phyloP scores from a whole-genome alignment of 2,329 filamentous ascomycete species.

The Paracoccidioides brasiliensis region DNA sequence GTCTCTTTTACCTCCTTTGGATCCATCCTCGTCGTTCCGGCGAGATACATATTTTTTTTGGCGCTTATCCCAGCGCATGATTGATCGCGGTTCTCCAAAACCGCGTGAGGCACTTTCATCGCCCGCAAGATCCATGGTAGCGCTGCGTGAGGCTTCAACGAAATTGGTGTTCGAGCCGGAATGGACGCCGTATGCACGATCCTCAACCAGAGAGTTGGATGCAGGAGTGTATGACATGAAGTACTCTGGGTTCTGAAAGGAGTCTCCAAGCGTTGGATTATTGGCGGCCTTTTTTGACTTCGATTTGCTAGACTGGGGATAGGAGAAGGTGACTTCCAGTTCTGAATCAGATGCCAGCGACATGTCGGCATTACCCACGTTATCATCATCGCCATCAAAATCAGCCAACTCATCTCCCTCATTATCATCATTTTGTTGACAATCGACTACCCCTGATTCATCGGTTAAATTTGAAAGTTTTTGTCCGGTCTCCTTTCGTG shows the following conservation, averaged over 20 bases:
- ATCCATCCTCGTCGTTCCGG: constrained; percentile 90
- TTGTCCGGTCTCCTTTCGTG: constrained; percentile 21
- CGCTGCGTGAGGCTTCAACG: constrained; percentile 70
- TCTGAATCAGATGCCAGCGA: constrained; percentile 49
- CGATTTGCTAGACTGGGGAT: constrained; percentile 36
- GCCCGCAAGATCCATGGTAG: constrained; percentile 82
- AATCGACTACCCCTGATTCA: constrained; percentile 13
- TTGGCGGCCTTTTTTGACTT: constrained; percentile 41
- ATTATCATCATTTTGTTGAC: constrained; percentile 24
- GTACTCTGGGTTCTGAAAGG: constrained; percentile 72
- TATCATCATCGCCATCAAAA: constrained; percentile 31
- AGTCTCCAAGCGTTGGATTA: constrained; percentile 16
- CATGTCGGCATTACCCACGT: constrained; percentile 34
- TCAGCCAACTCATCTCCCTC: constrained; percentile 19
- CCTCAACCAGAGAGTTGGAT: constrained; percentile 67
- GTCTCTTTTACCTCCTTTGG: constrained; percentile 49
- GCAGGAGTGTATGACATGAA: constrained; percentile 96
- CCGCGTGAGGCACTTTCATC: constrained; percentile 63
- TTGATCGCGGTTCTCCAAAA: constrained; percentile 63
- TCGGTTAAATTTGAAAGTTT: constrained; percentile 16
- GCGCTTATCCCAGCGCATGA: constrained; percentile 95
- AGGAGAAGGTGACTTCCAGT: constrained; percentile 58
- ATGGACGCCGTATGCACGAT: constrained; percentile 86
- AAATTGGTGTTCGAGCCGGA: constrained; percentile 67
- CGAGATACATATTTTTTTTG: constrained; percentile 86